Conservation (phyloP, 1,284 basidiomycete genomes). For the Ceratobasidium sp. region DNA sequence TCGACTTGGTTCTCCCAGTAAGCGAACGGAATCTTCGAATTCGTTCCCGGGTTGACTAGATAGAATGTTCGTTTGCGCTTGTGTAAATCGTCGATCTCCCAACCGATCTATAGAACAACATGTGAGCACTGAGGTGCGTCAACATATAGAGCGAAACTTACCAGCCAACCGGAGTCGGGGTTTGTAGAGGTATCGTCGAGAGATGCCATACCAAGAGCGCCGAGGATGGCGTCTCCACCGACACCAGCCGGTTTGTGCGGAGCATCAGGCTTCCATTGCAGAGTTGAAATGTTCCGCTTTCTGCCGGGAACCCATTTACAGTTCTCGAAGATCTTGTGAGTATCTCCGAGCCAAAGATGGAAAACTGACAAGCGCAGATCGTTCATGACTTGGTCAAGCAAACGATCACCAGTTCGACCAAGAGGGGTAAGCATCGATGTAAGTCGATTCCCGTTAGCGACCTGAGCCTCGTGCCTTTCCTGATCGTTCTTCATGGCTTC, state of each 20-base stretch:
- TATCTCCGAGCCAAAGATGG: background rate
- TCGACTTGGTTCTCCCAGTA: background rate
- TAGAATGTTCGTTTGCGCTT: background rate
- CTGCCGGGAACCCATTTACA: background rate
- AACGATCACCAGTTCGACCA: background rate
- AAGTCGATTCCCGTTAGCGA: background rate
- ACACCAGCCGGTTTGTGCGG: background rate
- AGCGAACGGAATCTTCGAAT: background rate
- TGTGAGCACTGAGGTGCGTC: too few species aligned
- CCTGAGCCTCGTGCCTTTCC: too few species aligned
- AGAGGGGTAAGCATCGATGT: background rate
- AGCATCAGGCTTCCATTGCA: background rate
- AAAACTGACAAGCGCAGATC: background rate
- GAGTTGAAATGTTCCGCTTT: background rate
- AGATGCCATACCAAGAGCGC: background rate
- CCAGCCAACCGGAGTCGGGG: background rate
- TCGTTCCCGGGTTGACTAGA: background rate
- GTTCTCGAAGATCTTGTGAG: background rate
- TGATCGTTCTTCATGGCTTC: too few species aligned
- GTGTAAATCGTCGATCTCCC: background rate
- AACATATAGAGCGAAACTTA: background rate
- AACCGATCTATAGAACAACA: background rate
- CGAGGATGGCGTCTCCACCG: background rate
- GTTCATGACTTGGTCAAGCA: slow-evolving; percentile 6
- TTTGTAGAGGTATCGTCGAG: background rate